Evolutionary conservation across 805 yeast genomes (phyloP).

Genomic region (Nakazawaea laoshanensis): DNA sequence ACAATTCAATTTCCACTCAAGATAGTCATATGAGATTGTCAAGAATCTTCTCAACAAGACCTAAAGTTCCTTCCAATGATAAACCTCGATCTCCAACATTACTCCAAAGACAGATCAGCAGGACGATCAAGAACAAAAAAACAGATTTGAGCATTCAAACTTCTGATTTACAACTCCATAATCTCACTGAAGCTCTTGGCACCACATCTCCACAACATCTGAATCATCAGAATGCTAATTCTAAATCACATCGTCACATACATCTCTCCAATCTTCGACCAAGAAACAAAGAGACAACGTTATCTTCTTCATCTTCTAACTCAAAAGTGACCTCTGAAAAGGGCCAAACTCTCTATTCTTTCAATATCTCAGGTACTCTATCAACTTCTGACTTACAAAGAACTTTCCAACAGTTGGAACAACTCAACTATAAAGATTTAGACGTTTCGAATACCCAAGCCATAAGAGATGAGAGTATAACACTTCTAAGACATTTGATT

Average conservation of each 20-base stretch:
- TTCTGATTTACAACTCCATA: slow-evolving; percentile 12
- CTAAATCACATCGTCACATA: too few relatives aligned
- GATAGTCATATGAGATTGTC: neutral
- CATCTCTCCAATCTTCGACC: slow-evolving; percentile 17
- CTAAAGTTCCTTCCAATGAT: neutral
- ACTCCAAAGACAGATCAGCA: slow-evolving; percentile 6
- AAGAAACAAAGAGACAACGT: slow-evolving; percentile 19
- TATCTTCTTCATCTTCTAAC: slow-evolving; percentile 29
- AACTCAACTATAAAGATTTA: slow-evolving; percentile 18
- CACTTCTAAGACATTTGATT: slow-evolving; percentile 30
- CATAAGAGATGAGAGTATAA: slow-evolving; percentile 42
- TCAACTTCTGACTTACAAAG: slow-evolving; percentile 19
- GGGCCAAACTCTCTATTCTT: slow-evolving; percentile 27
- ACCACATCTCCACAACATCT: slow-evolving; percentile 16
- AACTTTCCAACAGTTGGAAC: slow-evolving; percentile 22
- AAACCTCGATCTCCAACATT: slow-evolving; percentile 2
- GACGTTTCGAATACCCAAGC: slow-evolving; percentile 27
- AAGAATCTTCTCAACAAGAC: neutral
- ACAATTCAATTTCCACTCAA: neutral
- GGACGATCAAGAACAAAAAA: slow-evolving; percentile 9
- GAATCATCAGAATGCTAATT: slow-evolving; percentile 18
- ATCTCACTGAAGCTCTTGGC: neutral
- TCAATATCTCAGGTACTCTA: slow-evolving; percentile 22
- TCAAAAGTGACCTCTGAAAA: slow-evolving; percentile 21
- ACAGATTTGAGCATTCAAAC: slow-evolving; percentile 20